Evolutionary conservation across 1,284 basidiomycete genomes (phyloP).

Genomic region (Wallemia mellicola): DNA sequence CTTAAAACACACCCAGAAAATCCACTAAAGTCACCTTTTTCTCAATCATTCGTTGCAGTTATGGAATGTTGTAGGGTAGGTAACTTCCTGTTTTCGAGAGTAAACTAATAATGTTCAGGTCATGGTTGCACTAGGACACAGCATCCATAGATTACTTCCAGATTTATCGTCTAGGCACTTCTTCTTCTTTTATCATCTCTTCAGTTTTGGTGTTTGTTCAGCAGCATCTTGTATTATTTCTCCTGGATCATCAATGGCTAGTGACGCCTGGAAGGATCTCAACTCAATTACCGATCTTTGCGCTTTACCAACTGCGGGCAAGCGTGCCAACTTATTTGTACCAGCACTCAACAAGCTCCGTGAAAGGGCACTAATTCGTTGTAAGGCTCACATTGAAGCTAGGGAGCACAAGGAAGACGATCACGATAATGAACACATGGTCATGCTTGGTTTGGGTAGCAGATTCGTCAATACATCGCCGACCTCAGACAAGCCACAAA

Average conservation of each 20-base stretch:
- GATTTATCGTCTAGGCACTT: slow-evolving; percentile 9
- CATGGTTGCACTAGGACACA: neutral
- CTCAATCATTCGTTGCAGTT: slow-evolving; percentile 22
- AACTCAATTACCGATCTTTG: neutral
- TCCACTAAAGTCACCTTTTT: slow-evolving; percentile 21
- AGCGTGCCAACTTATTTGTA: neutral
- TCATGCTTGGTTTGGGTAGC: neutral
- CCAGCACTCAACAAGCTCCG: neutral
- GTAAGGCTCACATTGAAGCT: neutral
- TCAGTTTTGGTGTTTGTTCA: slow-evolving; percentile 10
- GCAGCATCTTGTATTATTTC: slow-evolving; percentile 10
- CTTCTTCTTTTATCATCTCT: slow-evolving; percentile 12
- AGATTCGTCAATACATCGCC: too few species aligned
- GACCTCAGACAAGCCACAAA: neutral
- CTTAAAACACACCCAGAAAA: slow-evolving; percentile 18
- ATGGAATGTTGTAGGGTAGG: slow-evolving; percentile 16
- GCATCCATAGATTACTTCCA: slow-evolving; percentile 8
- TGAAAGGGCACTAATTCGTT: neutral
- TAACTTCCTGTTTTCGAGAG: neutral
- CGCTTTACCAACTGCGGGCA: neutral
- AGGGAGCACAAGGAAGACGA: neutral
- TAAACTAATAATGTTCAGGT: too few species aligned
- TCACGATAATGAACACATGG: neutral
- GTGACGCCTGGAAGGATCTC: slow-evolving; percentile 8
- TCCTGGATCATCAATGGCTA: slow-evolving; percentile 8